These are phyloP conservation scores for Pleurotus djamor DNA, from an alignment of 768 basidiomycete genomes.

Conservation along the genomic window DNA sequence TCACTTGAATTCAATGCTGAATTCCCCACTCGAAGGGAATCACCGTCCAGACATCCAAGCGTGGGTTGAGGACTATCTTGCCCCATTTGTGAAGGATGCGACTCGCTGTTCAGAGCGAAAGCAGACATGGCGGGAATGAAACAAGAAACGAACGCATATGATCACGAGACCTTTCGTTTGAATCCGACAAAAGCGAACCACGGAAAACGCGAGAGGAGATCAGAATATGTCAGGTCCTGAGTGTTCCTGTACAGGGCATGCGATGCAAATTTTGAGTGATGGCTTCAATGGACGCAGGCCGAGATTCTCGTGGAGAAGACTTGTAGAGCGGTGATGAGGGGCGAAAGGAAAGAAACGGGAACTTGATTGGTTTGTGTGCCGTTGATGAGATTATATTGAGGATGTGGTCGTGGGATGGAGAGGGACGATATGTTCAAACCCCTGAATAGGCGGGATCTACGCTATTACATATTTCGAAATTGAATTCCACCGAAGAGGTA, in stretches of 20 bases:
- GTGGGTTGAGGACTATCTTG: background rate
- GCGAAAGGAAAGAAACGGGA: background rate
- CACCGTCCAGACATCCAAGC: background rate
- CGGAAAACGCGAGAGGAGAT: background rate
- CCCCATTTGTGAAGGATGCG: background rate
- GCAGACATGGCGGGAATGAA: background rate
- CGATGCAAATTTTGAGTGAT: background rate
- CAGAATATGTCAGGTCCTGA: constrained; percentile 1
- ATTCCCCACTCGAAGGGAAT: background rate
- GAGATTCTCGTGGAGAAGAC: background rate
- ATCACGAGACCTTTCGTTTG: background rate
- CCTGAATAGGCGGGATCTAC: background rate
- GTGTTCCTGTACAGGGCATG: background rate
- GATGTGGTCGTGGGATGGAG: background rate
- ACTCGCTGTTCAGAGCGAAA: background rate
- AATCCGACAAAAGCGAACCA: background rate
- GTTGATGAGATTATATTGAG: background rate
- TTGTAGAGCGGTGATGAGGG: background rate
- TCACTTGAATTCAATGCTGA: background rate
- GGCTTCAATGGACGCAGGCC: background rate
- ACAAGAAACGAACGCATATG: background rate
- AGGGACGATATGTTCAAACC: background rate
- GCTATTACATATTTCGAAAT: background rate
- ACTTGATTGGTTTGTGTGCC: background rate
- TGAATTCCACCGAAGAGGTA: background rate